Evolutionary conservation across 179 eudicot species (phyloP).

Genomic region (Carnegiea gigantea): DNA sequence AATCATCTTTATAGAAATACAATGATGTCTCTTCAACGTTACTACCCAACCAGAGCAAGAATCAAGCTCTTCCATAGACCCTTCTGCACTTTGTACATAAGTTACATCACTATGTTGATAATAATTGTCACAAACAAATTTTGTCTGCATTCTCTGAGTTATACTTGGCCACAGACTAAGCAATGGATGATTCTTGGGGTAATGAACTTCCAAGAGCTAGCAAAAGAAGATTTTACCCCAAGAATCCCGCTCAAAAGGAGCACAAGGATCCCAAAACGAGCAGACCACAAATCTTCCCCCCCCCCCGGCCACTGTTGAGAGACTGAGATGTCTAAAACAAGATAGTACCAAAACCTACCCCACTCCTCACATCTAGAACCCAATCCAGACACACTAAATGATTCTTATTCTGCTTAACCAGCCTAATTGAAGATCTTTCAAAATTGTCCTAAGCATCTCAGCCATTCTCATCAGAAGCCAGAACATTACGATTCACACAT

Average conservation of each 20-base stretch:
- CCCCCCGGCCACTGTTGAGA: not conserved
- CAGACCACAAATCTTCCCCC: not conserved
- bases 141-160: too few relatives aligned
- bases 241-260: not conserved
- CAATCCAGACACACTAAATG: not conserved
- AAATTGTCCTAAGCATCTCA: not conserved
- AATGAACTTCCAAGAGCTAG: not conserved
- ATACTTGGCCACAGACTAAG: not conserved
- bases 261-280: not conserved
- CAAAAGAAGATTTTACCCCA: not conserved
- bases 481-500: not conserved
- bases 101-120: too few relatives aligned
- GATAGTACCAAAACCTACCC: not conserved
- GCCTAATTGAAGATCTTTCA: not conserved
- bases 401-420: not conserved
- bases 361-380: not conserved
- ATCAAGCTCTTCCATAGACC: not conserved
- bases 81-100: not conserved
- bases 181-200: not conserved
- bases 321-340: not conserved
- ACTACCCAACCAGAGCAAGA: not conserved
- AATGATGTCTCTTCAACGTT: not conserved
- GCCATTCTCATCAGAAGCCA: not conserved
- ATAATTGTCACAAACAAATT: too few relatives aligned
- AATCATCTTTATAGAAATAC: not conserved